Percentiles rank a stretch among this genome's conserved stretches.
Evolutionary conservation across 208 protist genomes (phyloP).

Genomic region (Trypanosomatidae sp.): DNA sequence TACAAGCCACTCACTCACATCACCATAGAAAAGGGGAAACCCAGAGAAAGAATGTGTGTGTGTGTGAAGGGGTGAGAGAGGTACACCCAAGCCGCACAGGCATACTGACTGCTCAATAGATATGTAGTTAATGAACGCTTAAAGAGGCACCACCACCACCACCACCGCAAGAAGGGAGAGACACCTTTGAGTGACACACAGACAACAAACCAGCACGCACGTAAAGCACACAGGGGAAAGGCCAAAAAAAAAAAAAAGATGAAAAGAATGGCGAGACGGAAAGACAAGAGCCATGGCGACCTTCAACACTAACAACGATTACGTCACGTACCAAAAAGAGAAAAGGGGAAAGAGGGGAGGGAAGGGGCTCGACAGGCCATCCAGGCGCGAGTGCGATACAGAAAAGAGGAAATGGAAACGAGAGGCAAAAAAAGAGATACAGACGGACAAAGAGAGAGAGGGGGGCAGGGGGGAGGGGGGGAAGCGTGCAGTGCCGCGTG

Average conservation of each 20-base stretch:
- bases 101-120: neutral
- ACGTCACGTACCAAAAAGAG: slow-evolving; percentile 4
- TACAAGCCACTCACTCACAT: neutral
- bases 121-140: neutral
- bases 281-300: slow-evolving; percentile 12
- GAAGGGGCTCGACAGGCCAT: neutral
- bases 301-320: neutral
- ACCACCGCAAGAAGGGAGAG: neutral
- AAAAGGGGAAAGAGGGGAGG: neutral
- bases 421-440: neutral
- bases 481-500: too few species aligned
- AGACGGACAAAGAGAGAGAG: neutral
- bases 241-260: neutral
- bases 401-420: neutral
- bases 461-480: neutral
- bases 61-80: neutral
- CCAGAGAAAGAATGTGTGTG: slow-evolving; percentile 11
- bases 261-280: neutral
- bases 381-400: neutral
- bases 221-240: neutral
- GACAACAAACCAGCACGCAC: neutral
- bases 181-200: neutral
- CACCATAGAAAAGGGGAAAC: neutral
- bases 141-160: slow-evolving; percentile 2
- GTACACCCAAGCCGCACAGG: slow-evolving; percentile 3